phyloP scores from a whole-genome alignment of 2,329 filamentous ascomycete genomes.

The Colletotrichum falcatum region DNA sequence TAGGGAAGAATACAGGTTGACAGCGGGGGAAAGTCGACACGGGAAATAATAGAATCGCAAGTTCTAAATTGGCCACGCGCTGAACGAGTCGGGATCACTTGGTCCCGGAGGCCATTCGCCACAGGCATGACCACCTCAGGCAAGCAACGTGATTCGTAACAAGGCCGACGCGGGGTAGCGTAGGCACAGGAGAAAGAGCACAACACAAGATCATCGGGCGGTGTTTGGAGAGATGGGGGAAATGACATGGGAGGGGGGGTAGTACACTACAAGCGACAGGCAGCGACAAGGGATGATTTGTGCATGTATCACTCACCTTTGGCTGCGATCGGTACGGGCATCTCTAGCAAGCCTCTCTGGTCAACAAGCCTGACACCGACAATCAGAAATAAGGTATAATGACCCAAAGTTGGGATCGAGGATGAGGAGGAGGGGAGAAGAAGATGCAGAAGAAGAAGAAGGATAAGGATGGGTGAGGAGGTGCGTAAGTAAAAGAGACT shows the following conservation, averaged over 20 bases:
- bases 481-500: constrained; percentile 6
- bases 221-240: constrained; percentile 19
- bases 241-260: constrained; percentile 6
- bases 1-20: background rate
- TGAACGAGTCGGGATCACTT: constrained; percentile 31
- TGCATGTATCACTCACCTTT: constrained; percentile 36
- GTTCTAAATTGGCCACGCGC: constrained; percentile 32
- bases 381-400: background rate
- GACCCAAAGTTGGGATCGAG: constrained; percentile 17
- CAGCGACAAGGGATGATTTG: constrained; percentile 25
- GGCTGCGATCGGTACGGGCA: constrained; percentile 40
- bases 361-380: constrained; percentile 14
- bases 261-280: constrained; percentile 26
- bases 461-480: background rate
- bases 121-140: constrained; percentile 40
- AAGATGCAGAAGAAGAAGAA: background rate
- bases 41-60: constrained; percentile 17
- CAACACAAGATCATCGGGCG: constrained; percentile 37
- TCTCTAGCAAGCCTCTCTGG: constrained; percentile 29
- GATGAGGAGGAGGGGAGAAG: background rate
- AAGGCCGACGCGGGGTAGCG: constrained; percentile 36
- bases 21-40: background rate
- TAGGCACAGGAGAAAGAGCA: background rate
- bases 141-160: constrained; percentile 39
- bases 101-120: constrained; percentile 33